Base-by-base conservation (phyloP, 2,329 filamentous ascomycete genomes). In the Fusarium sp. region DNA sequence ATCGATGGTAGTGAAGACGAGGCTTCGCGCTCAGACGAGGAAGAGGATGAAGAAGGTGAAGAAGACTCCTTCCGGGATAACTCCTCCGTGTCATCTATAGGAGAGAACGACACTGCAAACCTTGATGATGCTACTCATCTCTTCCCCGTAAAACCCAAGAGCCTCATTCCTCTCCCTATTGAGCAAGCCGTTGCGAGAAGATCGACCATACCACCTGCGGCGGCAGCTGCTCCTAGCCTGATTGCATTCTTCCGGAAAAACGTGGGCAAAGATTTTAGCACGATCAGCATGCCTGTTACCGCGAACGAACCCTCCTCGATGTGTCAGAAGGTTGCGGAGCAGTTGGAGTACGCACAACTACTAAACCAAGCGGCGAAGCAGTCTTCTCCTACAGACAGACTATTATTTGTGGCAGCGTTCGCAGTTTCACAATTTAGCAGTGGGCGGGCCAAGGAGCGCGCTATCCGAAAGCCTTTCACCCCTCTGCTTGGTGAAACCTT, bases 191-290 rank as follows among this genome's bases (percentile, higher is more conserved):
- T 97, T 4, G 80, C 85, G 39, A 89, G 96, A 34, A 89, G 96
- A 59, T 84, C 82, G 8, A 91, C 88, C 1, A 89, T 99, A 17
- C 86, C 90, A 5, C 84, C 92, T 3, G 89, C 94, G 8, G 94
- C 91, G 28, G 89, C 94, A 15, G 84, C 90, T 59, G 96, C 96
- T 0, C 96, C 96, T 0, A 97, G 94, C 77, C 84, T 99, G 54
- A 97, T 99, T 70, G 93, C 93, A 0, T 97, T 98, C 78, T 86
- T 98, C 33, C 90, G 96, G 71, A 99, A 98, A 80, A 99, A 99
- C 73, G 96, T 98, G 11, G 96, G 96, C 76, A 99, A 99, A 80
- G 96, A 99, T 79, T 84, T 99, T 49, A 97, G 94, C 63, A 97
- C 94, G 4, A 97, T 99, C 70, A 94, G 94, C 47, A 98, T 98